Conservation (phyloP, 78 protist species). For the Dictyostelium intermedium region DNA sequence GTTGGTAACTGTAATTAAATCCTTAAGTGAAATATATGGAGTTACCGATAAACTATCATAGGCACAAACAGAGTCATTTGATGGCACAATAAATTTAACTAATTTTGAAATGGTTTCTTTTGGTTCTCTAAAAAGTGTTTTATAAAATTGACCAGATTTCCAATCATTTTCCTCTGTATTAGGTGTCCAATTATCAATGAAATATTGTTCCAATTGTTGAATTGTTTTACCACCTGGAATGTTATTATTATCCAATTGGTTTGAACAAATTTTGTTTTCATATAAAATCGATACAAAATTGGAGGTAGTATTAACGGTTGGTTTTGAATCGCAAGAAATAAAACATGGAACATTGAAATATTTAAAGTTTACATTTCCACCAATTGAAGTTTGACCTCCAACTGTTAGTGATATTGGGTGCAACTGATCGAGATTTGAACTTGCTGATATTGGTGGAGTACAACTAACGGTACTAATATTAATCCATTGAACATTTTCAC, state of each 20-base stretch:
- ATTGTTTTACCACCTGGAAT: background rate
- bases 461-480: background rate
- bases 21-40: background rate
- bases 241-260: background rate
- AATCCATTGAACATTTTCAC: background rate
- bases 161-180: background rate
- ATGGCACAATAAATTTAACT: background rate
- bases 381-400: background rate
- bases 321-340: background rate
- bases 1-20: background rate
- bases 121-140: background rate
- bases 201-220: background rate
- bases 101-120: background rate
- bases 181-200: background rate
- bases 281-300: background rate
- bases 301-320: background rate
- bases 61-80: background rate
- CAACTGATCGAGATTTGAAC: background rate
- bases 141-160: constrained; percentile 1
- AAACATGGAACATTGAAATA: background rate
- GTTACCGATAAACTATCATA: background rate
- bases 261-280: background rate
- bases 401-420: background rate
- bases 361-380: background rate
- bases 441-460: background rate